Evolutionary conservation across 148 eudicot genomes (phyloP).

Genomic region (Diospyros kaki): DNA sequence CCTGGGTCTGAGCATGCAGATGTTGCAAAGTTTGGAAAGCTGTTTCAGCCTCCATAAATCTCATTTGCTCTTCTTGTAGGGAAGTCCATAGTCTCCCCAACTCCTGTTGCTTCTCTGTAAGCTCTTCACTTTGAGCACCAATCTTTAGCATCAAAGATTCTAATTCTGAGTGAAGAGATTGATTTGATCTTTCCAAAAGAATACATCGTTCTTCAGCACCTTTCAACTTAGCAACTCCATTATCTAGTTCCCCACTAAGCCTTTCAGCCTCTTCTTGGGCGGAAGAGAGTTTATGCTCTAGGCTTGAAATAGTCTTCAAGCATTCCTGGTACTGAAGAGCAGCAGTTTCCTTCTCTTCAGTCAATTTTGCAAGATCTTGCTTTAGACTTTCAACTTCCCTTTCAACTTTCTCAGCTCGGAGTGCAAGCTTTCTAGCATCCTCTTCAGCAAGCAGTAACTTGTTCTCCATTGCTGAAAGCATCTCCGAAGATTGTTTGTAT

Average conservation of each 20-base stretch:
- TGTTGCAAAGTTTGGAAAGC: constrained; percentile 76
- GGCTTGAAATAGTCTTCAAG: constrained; percentile 53
- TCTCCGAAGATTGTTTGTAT: constrained; percentile 67
- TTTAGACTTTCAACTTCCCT: constrained; percentile 64
- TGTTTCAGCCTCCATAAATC: constrained; percentile 80
- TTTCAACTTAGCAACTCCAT: constrained; percentile 54
- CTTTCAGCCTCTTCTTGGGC: constrained; percentile 56
- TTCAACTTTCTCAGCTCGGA: constrained; percentile 69
- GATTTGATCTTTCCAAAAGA: constrained; percentile 60
- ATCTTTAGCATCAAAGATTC: constrained; percentile 55
- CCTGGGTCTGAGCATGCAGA: constrained; percentile 74
- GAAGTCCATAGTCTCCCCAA: constrained; percentile 79
- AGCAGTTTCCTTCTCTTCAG: constrained; percentile 68
- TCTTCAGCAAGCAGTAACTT: constrained; percentile 63
- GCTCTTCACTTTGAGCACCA: constrained; percentile 61
- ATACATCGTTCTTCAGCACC: constrained; percentile 70
- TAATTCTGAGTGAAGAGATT: constrained; percentile 59
- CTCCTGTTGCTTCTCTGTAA: constrained; percentile 87
- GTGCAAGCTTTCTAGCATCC: constrained; percentile 39
- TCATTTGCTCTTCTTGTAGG: constrained; percentile 82
- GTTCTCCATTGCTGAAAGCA: constrained; percentile 63
- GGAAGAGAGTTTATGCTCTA: constrained; percentile 50
- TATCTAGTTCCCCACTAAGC: constrained; percentile 60
- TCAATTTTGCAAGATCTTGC: constrained; percentile 47
- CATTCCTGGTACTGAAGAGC: constrained; percentile 53